Evolutionary conservation across 2,329 filamentous ascomycete species (phyloP).

Genomic region (Venturia nashicola): DNA sequence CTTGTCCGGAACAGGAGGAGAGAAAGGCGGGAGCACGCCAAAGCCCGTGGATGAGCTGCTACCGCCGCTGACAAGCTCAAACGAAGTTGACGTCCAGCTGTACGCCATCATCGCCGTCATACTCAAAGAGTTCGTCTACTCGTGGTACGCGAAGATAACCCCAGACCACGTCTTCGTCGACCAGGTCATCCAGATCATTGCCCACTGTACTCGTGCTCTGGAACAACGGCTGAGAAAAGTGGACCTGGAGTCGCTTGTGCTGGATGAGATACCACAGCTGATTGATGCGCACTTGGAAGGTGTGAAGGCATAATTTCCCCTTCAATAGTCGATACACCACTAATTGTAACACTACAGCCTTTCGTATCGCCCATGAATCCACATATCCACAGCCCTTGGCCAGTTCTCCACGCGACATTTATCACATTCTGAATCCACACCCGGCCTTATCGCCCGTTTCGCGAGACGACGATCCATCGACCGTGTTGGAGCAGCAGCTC

Average conservation of each 20-base stretch:
- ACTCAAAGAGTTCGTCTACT: slow-evolving; percentile 78
- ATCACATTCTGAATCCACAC: slow-evolving; percentile 73
- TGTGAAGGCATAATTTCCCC: slow-evolving; percentile 25
- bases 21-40: slow-evolving; percentile 45
- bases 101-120: slow-evolving; percentile 88
- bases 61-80: slow-evolving; percentile 84
- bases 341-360: slow-evolving; percentile 40
- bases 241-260: slow-evolving; percentile 67
- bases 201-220: slow-evolving; percentile 76
- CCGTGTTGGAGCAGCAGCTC: slow-evolving; percentile 49
- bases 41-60: slow-evolving; percentile 68
- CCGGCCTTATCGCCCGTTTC: slow-evolving; percentile 72
- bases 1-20: slow-evolving; percentile 26
- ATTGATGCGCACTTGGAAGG: slow-evolving; percentile 70
- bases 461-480: slow-evolving; percentile 36
- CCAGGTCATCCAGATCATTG: slow-evolving; percentile 81
- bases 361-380: slow-evolving; percentile 53
- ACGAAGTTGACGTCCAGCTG: slow-evolving; percentile 83
- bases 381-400: slow-evolving; percentile 47
- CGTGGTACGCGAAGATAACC: slow-evolving; percentile 89
- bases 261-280: slow-evolving; percentile 80
- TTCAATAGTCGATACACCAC: slow-evolving; percentile 13
- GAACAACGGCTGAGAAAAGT: slow-evolving; percentile 76
- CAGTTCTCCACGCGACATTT: slow-evolving; percentile 54
- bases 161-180: slow-evolving; percentile 78